phyloP scores from a whole-genome alignment of 495 filamentous ascomycete species.

The Daldinia grandis region DNA sequence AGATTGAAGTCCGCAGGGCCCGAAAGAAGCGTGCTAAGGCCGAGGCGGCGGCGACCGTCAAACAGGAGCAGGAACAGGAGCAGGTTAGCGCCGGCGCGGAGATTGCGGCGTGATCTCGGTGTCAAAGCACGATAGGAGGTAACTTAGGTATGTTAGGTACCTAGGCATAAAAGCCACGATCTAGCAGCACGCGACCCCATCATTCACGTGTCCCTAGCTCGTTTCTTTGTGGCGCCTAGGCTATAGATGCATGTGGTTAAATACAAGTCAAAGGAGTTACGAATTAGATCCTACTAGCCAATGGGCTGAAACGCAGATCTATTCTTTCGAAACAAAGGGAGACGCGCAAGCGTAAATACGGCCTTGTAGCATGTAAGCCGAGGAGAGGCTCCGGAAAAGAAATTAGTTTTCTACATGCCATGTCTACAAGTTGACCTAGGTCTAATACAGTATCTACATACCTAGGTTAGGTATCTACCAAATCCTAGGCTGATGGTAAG shows the following conservation, averaged over 20 bases:
- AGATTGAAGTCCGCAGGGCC: constrained; percentile 60
- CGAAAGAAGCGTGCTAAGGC: constrained; percentile 60
- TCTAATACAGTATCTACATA: background rate
- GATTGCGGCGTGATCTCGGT: constrained; percentile 20
- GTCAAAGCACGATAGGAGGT: background rate
- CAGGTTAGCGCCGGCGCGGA: constrained; percentile 9
- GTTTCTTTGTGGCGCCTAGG: background rate
- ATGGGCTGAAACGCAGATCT: background rate
- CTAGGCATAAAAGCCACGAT: background rate
- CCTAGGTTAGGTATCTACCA: background rate
- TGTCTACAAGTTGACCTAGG: background rate
- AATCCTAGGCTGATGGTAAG: background rate
- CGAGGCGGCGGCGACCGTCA: constrained; percentile 30
- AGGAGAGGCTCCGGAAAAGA: background rate
- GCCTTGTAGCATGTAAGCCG: background rate
- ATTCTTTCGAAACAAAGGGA: background rate
- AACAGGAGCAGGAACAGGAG: constrained; percentile 22
- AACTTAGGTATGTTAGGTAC: background rate
- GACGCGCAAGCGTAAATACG: background rate
- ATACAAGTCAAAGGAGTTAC: background rate
- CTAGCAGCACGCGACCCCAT: background rate
- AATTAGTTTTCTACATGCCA: background rate
- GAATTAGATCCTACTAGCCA: background rate
- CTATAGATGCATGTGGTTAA: background rate
- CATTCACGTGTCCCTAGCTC: background rate